Evolutionary conservation across 2,329 filamentous ascomycete genomes (phyloP).

Genomic region (Aspergillus candidus): DNA sequence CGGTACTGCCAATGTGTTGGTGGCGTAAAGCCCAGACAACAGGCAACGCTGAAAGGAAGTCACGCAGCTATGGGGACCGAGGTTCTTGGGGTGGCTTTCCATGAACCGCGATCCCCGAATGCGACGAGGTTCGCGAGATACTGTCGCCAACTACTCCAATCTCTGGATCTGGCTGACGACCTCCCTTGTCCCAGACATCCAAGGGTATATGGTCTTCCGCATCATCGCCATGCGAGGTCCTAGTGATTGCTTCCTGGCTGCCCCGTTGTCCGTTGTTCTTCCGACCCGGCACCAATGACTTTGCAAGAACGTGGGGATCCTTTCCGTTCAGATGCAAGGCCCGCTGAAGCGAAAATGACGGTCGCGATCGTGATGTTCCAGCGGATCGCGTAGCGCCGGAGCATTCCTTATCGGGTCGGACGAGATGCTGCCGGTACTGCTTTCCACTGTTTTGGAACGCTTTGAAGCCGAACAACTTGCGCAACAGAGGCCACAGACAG

Average conservation of each 20-base stretch:
- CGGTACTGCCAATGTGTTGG: no score
- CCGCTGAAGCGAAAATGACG: slow-evolving; percentile 15
- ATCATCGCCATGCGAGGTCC: not conserved
- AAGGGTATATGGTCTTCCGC: not conserved
- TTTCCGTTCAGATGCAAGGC: slow-evolving; percentile 10
- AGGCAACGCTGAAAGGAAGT: no score
- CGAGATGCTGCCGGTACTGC: slow-evolving; percentile 13
- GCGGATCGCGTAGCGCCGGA: slow-evolving; percentile 10
- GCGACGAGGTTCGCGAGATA: no score
- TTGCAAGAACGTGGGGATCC: not conserved
- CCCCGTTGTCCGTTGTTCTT: not conserved
- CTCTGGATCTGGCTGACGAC: no score
- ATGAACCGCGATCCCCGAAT: no score
- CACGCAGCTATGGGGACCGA: no score
- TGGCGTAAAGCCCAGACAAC: no score
- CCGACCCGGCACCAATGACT: not conserved
- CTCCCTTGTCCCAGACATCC: not conserved
- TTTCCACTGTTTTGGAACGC: slow-evolving; percentile 24
- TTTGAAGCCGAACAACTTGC: slow-evolving; percentile 25
- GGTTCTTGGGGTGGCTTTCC: no score
- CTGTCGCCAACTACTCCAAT: no score
- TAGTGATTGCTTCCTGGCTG: slow-evolving; percentile 1
- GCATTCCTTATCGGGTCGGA: slow-evolving; percentile 13
- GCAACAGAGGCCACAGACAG: slow-evolving; percentile 26
- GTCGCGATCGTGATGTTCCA: slow-evolving; percentile 13